Evolutionary conservation across 2,329 filamentous ascomycete species (phyloP).

Genomic region (Xylaria arbuscula): DNA sequence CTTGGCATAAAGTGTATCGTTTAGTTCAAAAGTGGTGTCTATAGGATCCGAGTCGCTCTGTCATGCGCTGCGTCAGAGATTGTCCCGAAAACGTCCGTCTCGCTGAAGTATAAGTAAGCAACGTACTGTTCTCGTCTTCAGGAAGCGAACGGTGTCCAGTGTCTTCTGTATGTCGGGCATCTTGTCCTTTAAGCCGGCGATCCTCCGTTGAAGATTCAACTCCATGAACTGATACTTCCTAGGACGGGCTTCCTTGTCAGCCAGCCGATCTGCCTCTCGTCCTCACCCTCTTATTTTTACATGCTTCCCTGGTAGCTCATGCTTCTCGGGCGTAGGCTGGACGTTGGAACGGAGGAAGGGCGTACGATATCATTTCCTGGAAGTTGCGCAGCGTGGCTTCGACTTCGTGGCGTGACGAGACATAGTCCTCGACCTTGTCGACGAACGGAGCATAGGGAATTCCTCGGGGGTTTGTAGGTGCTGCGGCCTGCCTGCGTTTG

Average conservation of each 20-base stretch:
- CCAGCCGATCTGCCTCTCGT: background rate
- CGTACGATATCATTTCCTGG: constrained; percentile 93
- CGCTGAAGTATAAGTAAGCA: background rate
- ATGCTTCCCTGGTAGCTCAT: background rate
- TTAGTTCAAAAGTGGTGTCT: constrained; percentile 94
- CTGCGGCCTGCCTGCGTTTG: constrained; percentile 58
- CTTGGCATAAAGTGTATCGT: constrained; percentile 94
- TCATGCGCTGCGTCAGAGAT: constrained; percentile 18
- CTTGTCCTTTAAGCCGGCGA: constrained; percentile 87
- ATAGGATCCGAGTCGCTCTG: constrained; percentile 73
- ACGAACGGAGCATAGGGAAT: constrained; percentile 88
- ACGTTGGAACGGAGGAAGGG: constrained; percentile 41
- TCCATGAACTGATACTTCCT: constrained; percentile 99
- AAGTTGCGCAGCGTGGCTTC: constrained; percentile 84
- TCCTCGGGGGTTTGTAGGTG: constrained; percentile 80
- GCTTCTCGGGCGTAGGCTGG: background rate
- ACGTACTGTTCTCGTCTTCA: constrained; percentile 78
- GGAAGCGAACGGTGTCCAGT: constrained; percentile 86
- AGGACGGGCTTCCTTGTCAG: constrained; percentile 40
- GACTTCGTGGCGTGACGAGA: constrained; percentile 80
- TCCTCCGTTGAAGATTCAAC: constrained; percentile 86
- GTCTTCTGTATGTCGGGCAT: constrained; percentile 98
- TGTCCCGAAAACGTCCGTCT: background rate
- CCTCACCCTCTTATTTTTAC: background rate
- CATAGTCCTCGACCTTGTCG: constrained; percentile 89